These are phyloP conservation scores for Stevia rebaudiana DNA, from an alignment of 140 eudicot genomes.

Conservation along the genomic window DNA sequence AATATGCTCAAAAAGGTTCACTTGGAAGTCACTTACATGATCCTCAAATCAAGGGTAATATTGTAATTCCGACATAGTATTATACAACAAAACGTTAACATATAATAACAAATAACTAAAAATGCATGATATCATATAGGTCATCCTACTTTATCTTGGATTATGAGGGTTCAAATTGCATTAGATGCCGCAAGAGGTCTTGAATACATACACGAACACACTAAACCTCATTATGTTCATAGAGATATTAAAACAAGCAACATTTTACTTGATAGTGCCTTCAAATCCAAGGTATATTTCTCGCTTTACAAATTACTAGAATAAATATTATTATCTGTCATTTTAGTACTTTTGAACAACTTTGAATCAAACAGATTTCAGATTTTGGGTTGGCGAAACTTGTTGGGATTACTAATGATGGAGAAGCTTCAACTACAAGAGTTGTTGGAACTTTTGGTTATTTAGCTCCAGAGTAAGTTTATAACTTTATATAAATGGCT, in stretches of 20 bases:
- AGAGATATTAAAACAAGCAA: constrained; percentile 92
- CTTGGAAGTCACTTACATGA: constrained; percentile 85
- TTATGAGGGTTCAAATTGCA: constrained; percentile 86
- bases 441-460: constrained; percentile 97
- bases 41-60: constrained; percentile 82
- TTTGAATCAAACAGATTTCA: constrained; percentile 53
- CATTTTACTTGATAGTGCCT: constrained; percentile 75
- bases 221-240: constrained; percentile 92
- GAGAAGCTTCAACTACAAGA: constrained; percentile 76
- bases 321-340: not conserved
- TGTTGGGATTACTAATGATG: constrained; percentile 65
- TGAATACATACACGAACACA: constrained; percentile 96
- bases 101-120: not conserved
- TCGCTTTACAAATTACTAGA: not conserved
- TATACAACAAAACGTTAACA: not conserved
- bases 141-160: constrained; percentile 88
- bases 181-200: constrained; percentile 92
- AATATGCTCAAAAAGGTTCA: constrained; percentile 90
- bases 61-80: not conserved
- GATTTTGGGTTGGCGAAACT: constrained; percentile 96
- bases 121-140: constrained; percentile 35
- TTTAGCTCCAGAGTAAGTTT: constrained; percentile 93
- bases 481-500: not conserved
- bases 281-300: constrained; percentile 74
- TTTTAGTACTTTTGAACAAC: constrained; percentile 4